Evolutionary conservation across 1,284 basidiomycete genomes (phyloP), one percentile per base, ranked within the genome.

Genomic region (Marasmius sp.): DNA sequence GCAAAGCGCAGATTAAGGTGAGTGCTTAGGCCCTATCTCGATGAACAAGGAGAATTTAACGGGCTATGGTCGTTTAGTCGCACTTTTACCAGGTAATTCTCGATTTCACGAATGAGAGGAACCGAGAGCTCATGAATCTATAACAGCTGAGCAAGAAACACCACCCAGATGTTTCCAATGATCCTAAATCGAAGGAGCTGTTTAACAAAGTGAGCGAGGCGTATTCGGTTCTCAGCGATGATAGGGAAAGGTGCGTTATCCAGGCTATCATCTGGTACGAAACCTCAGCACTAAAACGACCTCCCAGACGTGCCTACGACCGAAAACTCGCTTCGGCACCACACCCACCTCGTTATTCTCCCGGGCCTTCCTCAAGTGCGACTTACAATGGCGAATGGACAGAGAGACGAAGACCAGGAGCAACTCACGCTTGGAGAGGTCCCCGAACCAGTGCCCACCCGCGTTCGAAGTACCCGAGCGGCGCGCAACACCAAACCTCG

Each of bases 1-100:
- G 74, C 8, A 81, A 78, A 65, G 76, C 77, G 3, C 79, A 81
- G 66, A 81, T 81, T 61, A 81, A 81, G 71, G 79, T 79, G 43
- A 45, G 37, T 27, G 27, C 27, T 27, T 43, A 33, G 37, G 41
- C 27, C 48, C 34, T 43, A 36, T 11, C 33, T 58, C 33, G 20
- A 34, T 4, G 4, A 16, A 14, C n/a, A 39, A 38, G 20, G n/a
- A 56, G 14, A 39, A 51, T 33, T 39, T 39, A 43, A 14, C 58
- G 16, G 22, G 27, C 61, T 62, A 59, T 3, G 50, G 54, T 34
- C 48, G 47, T 51, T 34, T 65, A 81, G 80, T 77, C 79, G 34
- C 76, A 77, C 64, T 81, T 79, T 59, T 81, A 81, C 60, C 75
- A 78, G 72, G 79, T 78, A 36, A 54, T 14, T 7, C 4, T 11